These are phyloP conservation scores for Typha latifolia DNA, from an alignment of 176 grass and related monocot genomes.

Conservation along the genomic window DNA sequence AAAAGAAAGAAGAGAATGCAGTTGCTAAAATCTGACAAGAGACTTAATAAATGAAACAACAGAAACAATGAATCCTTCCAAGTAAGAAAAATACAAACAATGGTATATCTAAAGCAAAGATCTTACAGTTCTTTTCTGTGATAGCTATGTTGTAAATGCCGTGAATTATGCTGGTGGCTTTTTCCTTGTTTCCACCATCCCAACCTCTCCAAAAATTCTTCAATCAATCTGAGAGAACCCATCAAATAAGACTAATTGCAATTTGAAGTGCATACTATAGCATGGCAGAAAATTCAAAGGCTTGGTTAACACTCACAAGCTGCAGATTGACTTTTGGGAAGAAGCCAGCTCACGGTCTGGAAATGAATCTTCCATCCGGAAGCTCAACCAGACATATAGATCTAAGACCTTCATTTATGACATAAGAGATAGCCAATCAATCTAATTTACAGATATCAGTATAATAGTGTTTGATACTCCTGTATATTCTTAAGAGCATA, in stretches of 20 bases:
- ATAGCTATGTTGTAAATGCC: conserved; percentile 38
- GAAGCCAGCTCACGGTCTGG: conserved; percentile 78
- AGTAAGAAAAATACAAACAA: background rate
- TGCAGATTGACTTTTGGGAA: conserved; percentile 87
- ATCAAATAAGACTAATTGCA: conserved; percentile 17
- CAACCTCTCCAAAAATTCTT: conserved; percentile 75
- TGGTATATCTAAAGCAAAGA: background rate
- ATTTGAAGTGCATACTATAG: conserved; percentile 8
- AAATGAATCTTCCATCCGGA: conserved; percentile 80
- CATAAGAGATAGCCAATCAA: conserved; percentile 4
- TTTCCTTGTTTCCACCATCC: conserved; percentile 37
- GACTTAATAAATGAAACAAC: background rate
- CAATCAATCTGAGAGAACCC: conserved; percentile 56
- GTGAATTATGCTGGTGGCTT: conserved; percentile 23
- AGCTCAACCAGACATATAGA: conserved; percentile 98
- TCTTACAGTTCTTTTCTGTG: conserved; percentile 42
- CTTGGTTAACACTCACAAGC: conserved; percentile 51
- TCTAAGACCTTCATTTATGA: conserved; percentile 61
- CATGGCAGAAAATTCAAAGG: conserved; percentile 8
- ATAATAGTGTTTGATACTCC: background rate
- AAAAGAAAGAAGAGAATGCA: background rate
- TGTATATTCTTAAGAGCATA: too few relatives aligned
- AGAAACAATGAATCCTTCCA: background rate
- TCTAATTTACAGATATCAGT: background rate
- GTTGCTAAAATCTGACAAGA: too few relatives aligned